A percentile compares a stretch with the other conserved stretches of the same genome.
These are phyloP conservation scores for Ganoderma lucidum DNA, from an alignment of 1,284 basidiomycete species.

Conservation along the genomic window DNA sequence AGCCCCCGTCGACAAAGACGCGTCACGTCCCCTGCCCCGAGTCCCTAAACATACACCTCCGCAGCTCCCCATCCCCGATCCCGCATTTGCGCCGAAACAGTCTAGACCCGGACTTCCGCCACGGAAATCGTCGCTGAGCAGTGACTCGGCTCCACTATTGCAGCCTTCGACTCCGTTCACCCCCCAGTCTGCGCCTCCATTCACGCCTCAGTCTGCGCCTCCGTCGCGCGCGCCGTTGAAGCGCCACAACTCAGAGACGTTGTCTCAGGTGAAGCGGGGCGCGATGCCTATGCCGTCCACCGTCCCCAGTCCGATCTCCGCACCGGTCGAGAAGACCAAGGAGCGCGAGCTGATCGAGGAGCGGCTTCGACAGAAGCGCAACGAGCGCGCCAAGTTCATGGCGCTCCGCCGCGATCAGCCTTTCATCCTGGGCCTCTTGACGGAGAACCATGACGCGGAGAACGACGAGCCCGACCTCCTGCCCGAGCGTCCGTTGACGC, in stretches of 20 bases:
- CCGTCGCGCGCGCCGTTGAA: constrained; percentile 1
- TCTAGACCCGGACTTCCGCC: background rate
- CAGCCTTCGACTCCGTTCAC: background rate
- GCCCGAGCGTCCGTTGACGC: constrained; percentile 18
- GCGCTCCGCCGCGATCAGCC: constrained; percentile 14
- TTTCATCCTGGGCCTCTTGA: constrained; percentile 5
- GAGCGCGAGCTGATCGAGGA: constrained; percentile 10
- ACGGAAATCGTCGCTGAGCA: background rate
- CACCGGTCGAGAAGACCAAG: constrained; percentile 12
- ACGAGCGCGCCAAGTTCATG: constrained; percentile 12
- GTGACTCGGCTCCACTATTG: background rate
- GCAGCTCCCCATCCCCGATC: constrained; percentile 15
- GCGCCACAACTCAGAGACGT: background rate
- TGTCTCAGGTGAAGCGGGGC: background rate
- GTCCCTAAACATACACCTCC: constrained; percentile 13
- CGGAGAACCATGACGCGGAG: background rate
- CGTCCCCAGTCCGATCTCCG: constrained; percentile 11
- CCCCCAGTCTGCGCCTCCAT: background rate
- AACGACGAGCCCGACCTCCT: background rate
- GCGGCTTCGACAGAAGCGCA: constrained; percentile 2
- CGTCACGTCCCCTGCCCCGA: constrained; percentile 9
- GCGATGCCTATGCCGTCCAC: background rate
- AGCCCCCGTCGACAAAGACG: constrained; percentile 8
- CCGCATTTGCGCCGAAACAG: background rate
- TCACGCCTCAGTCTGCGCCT: constrained; percentile 7